Evolutionary conservation across 1,284 basidiomycete species (phyloP), one percentile per base, ranked within the genome.

Genomic region (Trametes polyzona): DNA sequence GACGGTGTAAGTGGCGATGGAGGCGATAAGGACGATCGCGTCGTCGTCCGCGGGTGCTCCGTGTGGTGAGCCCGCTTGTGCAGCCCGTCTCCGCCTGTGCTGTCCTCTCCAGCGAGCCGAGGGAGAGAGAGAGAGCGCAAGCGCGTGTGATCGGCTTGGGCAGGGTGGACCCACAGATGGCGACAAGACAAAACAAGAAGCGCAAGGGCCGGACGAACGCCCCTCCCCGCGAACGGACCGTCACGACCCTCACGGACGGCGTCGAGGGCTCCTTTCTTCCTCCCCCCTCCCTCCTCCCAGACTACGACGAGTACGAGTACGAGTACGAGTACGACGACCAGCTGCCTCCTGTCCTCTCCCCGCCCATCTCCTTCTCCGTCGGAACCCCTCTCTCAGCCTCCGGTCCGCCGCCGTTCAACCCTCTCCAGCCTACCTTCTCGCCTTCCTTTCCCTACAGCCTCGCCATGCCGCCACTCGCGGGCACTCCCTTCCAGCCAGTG

Each of bases 171-270:
- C 62, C 59, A 61, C 67, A 64, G 49, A 84, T 84, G 83, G 79
- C 81, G 76, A 75, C 81, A 74, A 75, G 81, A 60, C 83, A 81
- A 78, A 83, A 78, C 72, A 84, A 83, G 74, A 85, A 79, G 60
- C 77, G 81, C 64, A 84, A 83, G 69, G 78, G 74, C n/a, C 80
- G 80, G 48, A 76, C 71, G 69, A 77, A 77, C 70, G 70, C 74
- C 27, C 63, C 66, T 63, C 82, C 79, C 71, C 80, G 85, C 63
- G 83, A 84, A 69, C 78, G 84, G 55, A 86, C 84, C 16, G 83
- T 86, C 62, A 84, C 82, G 59, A 84, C 83, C 39, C 80, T 86
- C 66, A 83, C 82, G 19, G 78, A 82, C 63, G 81, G 81, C 60
- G 76, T 78, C 32, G 79, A 80, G 66, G 76, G 76, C 10, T 74